Evolutionary conservation across 306 rosid species (phyloP), one percentile per base, ranked within the genome.

Genomic region (Canavalia ensiformis): DNA sequence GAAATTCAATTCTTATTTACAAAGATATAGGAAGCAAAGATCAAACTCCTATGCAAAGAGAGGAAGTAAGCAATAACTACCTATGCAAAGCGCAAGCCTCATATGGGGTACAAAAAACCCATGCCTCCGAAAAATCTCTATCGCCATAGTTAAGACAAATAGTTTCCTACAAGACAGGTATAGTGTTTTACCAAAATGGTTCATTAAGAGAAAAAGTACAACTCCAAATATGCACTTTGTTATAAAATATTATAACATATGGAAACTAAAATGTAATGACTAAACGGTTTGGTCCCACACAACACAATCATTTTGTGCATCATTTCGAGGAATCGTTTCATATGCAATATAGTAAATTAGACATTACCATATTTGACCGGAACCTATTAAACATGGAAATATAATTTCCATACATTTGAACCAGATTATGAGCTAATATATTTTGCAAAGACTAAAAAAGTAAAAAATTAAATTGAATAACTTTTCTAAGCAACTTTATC

Each of bases 101-200:
- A 69, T 86, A 87, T 28, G n/a, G 25, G 0, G 35, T 65, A 75
- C 90, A 87, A 70, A 54, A 70, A 47, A 78, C 83, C 67, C 84
- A 42, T 0, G 81, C 31, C 84, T 78, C 88, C 2, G 31, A 28
- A 60, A 60, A 74, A 68, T 88, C 90, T 55, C 4, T 11, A 31
- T 80, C 51, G 1, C 88, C 86, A 69, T 88, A 87, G 2, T 35
- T 50, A 66, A 84, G 78, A 84, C 90, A 87, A 70, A 84, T 83
- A 70, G 70, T 33, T 34, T 56, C 88, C 90, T 87, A 59, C 71
- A 78, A 74, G n/a, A 77, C 13, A 47, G 65, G 54, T 25, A 47
- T 4, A 59, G 1, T 58, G 31, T 47, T 54, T 18, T 11, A 71
- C 52, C n/a, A 35, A 76, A 76, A 56, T 30, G 70, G 50, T 42